phyloP scores from a whole-genome alignment of 805 yeast genomes.

The Metschnikowia similis region DNA sequence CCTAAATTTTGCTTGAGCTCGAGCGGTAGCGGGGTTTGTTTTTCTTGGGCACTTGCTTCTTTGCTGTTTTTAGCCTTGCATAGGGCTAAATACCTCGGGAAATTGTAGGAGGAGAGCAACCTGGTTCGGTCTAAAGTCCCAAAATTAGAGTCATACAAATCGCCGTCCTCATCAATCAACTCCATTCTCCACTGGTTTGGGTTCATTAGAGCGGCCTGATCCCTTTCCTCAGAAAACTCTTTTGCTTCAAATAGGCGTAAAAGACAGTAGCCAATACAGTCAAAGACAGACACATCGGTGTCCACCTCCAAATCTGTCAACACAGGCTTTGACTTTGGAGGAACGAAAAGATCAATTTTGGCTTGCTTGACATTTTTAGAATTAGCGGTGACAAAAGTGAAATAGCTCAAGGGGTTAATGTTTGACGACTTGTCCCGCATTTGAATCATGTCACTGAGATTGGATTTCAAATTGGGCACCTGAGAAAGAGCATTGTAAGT shows the following conservation, averaged over 20 bases:
- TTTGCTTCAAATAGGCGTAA: slow-evolving; percentile 23
- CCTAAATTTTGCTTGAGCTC: slow-evolving; percentile 30
- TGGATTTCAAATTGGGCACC: slow-evolving; percentile 6
- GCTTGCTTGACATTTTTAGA: slow-evolving; percentile 14
- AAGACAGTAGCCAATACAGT: slow-evolving; percentile 40
- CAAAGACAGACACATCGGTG: slow-evolving; percentile 29
- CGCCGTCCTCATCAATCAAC: slow-evolving; percentile 90
- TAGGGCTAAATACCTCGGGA: slow-evolving; percentile 73
- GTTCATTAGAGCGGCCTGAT: slow-evolving; percentile 30
- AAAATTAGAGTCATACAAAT: slow-evolving; percentile 78
- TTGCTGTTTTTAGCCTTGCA: slow-evolving; percentile 49
- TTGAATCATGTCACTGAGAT: slow-evolving; percentile 39
- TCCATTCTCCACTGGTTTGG: slow-evolving; percentile 75
- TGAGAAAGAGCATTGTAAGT: slow-evolving; percentile 9
- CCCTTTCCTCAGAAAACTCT: slow-evolving; percentile 13
- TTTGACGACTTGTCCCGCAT: slow-evolving; percentile 30
- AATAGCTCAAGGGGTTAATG: slow-evolving; percentile 43
- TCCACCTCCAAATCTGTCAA: slow-evolving; percentile 22
- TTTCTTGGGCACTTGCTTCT: slow-evolving; percentile 46
- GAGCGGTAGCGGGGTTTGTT: slow-evolving; percentile 50
- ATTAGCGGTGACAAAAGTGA: slow-evolving; percentile 32
- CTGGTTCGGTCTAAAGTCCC: slow-evolving; percentile 78
- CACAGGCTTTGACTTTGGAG: slow-evolving; percentile 28
- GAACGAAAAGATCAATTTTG: slow-evolving; percentile 27
- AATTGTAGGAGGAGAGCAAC: slow-evolving; percentile 64